Percentiles rank a stretch among this genome's conserved stretches.
phyloP scores from a whole-genome alignment of 2,329 filamentous ascomycete genomes.

The Ilyonectria destructans region DNA sequence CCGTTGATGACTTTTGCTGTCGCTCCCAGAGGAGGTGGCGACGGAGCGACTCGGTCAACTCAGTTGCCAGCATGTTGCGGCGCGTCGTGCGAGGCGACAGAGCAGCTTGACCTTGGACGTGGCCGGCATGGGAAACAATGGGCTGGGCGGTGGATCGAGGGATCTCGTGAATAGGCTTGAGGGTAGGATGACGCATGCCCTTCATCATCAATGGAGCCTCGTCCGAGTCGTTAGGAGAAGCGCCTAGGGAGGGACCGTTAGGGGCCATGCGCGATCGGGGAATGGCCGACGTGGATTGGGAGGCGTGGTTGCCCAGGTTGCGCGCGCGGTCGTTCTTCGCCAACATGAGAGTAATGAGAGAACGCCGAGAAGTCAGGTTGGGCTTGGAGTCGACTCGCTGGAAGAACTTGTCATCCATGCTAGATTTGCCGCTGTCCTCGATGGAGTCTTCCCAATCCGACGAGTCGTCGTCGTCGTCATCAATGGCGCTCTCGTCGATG shows the following conservation, averaged over 20 bases:
- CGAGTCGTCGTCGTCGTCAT: constrained; percentile 77
- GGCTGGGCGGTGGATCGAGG: constrained; percentile 81
- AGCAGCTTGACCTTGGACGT: constrained; percentile 77
- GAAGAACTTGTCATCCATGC: constrained; percentile 88
- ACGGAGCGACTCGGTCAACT: constrained; percentile 93
- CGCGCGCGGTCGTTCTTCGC: constrained; percentile 81
- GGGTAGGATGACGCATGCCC: constrained; percentile 65
- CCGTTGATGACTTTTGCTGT: constrained; percentile 92
- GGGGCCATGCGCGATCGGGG: constrained; percentile 71
- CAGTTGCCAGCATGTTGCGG: constrained; percentile 95
- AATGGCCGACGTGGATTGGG: constrained; percentile 80
- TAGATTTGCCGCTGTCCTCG: constrained; percentile 87
- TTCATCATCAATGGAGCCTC: constrained; percentile 78
- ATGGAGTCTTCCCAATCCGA: constrained; percentile 78
- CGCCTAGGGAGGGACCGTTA: constrained; percentile 61
- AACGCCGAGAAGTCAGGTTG: constrained; percentile 88
- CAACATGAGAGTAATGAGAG: constrained; percentile 91
- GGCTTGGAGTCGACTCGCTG: constrained; percentile 91
- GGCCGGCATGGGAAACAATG: constrained; percentile 82
- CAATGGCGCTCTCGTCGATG: constrained; percentile 87
- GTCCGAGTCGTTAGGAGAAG: constrained; percentile 73
- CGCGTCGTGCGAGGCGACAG: constrained; percentile 93
- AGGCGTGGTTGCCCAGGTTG: constrained; percentile 78
- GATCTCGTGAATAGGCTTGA: constrained; percentile 74
- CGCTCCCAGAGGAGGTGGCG: constrained; percentile 96